Evolutionary conservation across 2,329 filamentous ascomycete genomes (phyloP).

Genomic region (Metarhizium brunneum): DNA sequence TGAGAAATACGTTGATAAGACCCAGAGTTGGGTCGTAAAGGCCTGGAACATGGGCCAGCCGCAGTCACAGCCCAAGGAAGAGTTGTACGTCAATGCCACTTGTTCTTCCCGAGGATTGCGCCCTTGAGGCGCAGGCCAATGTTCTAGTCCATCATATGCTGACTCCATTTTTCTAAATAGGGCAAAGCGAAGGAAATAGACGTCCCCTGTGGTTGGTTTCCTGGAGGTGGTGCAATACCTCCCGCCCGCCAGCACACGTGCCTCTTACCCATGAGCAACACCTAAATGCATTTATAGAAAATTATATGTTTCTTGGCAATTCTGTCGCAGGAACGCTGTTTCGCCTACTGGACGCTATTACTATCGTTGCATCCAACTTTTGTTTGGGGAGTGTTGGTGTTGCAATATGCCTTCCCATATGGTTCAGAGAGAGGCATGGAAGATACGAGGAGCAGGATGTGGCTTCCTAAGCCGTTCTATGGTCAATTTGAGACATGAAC

Average conservation of each 20-base stretch:
- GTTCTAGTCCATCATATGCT: neutral
- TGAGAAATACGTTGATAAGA: slow-evolving; percentile 65
- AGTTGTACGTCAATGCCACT: slow-evolving; percentile 10
- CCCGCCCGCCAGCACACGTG: neutral
- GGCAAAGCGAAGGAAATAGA: slow-evolving; percentile 7
- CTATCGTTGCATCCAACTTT: neutral
- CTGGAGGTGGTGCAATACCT: too few relatives aligned
- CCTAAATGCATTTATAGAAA: neutral
- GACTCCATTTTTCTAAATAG: neutral
- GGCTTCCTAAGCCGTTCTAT: neutral
- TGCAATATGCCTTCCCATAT: neutral
- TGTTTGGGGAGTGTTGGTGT: neutral
- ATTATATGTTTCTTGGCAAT: neutral
- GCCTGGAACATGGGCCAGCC: slow-evolving; percentile 49
- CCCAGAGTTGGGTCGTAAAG: slow-evolving; percentile 59
- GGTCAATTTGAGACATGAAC: neutral
- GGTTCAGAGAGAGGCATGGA: neutral
- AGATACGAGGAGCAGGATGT: neutral
- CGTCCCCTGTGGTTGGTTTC: neutral
- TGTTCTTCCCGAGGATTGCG: neutral
- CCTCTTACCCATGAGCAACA: neutral
- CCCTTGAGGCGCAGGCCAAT: neutral
- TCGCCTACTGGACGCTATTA: neutral
- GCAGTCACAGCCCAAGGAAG: slow-evolving; percentile 11
- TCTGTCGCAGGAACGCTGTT: neutral